Evolutionary conservation across 768 basidiomycete species (phyloP), one percentile per base, ranked within the genome.

Genomic region (Xerocomellus intermedius): DNA sequence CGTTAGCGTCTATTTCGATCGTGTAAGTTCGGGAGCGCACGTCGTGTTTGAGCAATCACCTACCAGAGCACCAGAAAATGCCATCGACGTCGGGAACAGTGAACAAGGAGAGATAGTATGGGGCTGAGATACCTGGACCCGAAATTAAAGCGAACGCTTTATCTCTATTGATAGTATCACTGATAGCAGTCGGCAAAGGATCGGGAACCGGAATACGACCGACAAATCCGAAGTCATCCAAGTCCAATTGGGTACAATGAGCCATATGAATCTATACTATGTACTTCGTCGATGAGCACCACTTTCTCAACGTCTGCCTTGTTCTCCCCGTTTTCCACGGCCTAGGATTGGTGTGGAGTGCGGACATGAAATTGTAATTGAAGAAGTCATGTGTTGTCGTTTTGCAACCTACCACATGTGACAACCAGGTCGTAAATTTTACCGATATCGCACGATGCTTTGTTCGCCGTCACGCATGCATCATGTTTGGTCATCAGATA

Each of bases 41-140:
- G 47, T n/a, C 24, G 26, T 19, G 33, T 53, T 22, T 14, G 32
- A 36, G 36, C 0, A 10, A 36, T 48, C 32, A 60, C 86, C 47
- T 68, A 89, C 89, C 60, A 94, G 77, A 39, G 91, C 89, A 62
- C 91, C 91, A 67, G 92, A 94, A 72, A 94, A 94, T 8, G 86
- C 82, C 91, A 94, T 94, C 41, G 45, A 51, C 16, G 56, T 54
- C 17, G 41, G 50, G 17, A n/a, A n/a, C 16, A 35, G 42, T n/a
- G 26, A 50, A 46, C 32, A 4, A 30, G 36, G 21, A 9, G 19
- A 21, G 13, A 54, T 52, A 19, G 4, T 51, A 26, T 36, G 50
- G 8, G 33, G n/a, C 21, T 17, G 35, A 35, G 9, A 22, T 6
- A 14, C 5, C 5, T n/a, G n/a, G 14, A 21, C 22, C 21, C 8